A percentile compares a stretch with the other conserved stretches of the same genome.
Conservation (phyloP, 2,329 filamentous ascomycete genomes). For the Colletotrichum sp. region DNA sequence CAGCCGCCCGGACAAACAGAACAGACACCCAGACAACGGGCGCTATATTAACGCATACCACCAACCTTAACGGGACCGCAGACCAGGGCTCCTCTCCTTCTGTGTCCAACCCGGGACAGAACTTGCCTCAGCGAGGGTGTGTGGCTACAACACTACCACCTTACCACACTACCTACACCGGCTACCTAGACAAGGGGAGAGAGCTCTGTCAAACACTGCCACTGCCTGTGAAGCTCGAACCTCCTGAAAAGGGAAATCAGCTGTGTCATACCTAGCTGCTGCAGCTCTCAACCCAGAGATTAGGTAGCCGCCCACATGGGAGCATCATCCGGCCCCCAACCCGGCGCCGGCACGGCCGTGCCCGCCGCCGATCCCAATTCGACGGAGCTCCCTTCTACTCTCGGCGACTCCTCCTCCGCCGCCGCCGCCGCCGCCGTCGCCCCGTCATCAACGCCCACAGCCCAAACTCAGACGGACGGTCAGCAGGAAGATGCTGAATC, state of each 20-base stretch:
- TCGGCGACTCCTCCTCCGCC: neutral
- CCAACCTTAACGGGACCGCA: conserved; percentile 16
- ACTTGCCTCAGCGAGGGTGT: neutral
- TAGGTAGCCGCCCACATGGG: neutral
- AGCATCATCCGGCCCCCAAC: conserved; percentile 5
- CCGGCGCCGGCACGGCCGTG: conserved; percentile 6
- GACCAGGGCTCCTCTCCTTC: neutral
- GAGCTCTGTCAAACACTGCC: neutral
- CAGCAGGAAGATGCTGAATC: conserved; percentile 41
- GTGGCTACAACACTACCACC: neutral
- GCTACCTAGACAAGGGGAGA: neutral
- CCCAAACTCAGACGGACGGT: neutral
- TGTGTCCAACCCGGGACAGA: neutral
- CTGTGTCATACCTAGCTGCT: neutral
- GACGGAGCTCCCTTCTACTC: neutral
- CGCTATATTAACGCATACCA: neutral
- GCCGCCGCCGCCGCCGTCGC: neutral
- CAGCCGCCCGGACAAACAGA: neutral
- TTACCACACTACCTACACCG: neutral
- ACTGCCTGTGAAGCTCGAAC: neutral
- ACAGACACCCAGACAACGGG: neutral
- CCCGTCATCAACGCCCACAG: neutral
- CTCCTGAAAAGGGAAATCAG: neutral
- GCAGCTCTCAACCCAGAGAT: neutral
- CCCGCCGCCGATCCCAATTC: conserved; percentile 2